A percentile compares a stretch with the other conserved stretches of the same genome.
Conservation (phyloP, 1,139 yeast species). For the Debaryomyces udenii region DNA sequence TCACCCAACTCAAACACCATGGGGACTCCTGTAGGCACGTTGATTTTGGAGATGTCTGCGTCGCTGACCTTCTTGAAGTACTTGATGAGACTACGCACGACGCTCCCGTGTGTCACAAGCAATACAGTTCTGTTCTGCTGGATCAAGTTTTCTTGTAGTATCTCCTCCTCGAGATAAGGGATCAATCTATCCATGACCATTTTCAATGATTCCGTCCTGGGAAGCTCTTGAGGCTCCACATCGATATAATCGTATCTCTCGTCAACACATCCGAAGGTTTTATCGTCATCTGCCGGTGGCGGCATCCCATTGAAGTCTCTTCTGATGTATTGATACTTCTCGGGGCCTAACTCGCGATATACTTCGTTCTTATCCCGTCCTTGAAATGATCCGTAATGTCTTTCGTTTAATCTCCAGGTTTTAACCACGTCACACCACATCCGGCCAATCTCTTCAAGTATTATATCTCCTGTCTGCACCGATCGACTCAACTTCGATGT, state of each 20-base stretch:
- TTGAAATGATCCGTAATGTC: conserved; percentile 79
- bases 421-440: conserved; percentile 53
- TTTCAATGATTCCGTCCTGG: conserved; percentile 68
- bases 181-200: conserved; percentile 65
- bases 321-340: conserved; percentile 65
- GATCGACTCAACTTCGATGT: conserved; percentile 70
- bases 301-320: conserved; percentile 72
- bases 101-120: conserved; percentile 76
- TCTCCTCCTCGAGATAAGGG: conserved; percentile 53
- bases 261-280: conserved; percentile 39
- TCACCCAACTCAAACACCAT: conserved; percentile 58
- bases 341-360: conserved; percentile 56
- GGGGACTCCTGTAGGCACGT: conserved; percentile 81
- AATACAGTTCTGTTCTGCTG: conserved; percentile 51
- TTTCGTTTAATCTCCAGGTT: conserved; percentile 75
- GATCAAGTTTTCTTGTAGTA: conserved; percentile 37
- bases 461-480: conserved; percentile 65
- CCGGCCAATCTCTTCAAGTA: conserved; percentile 49
- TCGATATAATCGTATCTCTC: conserved; percentile 42
- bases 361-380: conserved; percentile 66
- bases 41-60: conserved; percentile 63
- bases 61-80: conserved; percentile 59
- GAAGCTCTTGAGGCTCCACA: conserved; percentile 37
- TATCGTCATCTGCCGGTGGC: conserved; percentile 41
- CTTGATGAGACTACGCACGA: conserved; percentile 69